Evolutionary conservation across 225 moss, liverwort and hornwort species (phyloP), one percentile per base, ranked within the genome.

Genomic region (Antitrichia curtipendula): DNA sequence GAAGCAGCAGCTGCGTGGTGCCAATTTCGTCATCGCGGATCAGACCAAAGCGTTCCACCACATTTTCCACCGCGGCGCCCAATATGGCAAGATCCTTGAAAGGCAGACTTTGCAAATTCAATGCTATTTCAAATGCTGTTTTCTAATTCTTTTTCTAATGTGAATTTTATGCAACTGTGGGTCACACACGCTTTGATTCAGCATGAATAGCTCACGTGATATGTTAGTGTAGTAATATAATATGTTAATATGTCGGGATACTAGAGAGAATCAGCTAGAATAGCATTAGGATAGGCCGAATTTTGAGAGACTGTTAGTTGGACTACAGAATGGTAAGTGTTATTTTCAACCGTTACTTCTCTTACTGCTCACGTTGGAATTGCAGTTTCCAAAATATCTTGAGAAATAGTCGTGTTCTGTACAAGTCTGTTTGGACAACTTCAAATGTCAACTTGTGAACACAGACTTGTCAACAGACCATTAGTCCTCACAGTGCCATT

Each of bases 31-130:
- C 72, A 77, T 94, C 12, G 87, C 69, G 49, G 90, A 94, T 75
- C 92, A 92, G 57, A 91, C 92, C 72, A 94, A 92, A 68, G 94
- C 94, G 0, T 92, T 94, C 43, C 77, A 87, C 15, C 82, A 88
- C 45, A 14, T 94, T 6, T 87, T 92, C 32, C 70, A 85, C 38
- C 75, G 73, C 25, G 90, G 92, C 34, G 31, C 89, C 52, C 66
- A 85, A 53, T 88, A 86, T 25, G 93, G 93, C 87, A 58, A 80
- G 87, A 61, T 50, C 36, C 60, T 27, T 53, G 14, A 76, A 76
- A n/a, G 23, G 2, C 18, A n/a, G 17, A 28, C 75, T 36, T 52
- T 45, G 59, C 84, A 47, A 57, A 23, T 52, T 64, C 27, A 52
- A 38, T 27, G 36, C 38, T 82, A 9, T 49, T 74, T 49, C 24